phyloP scores from a whole-genome alignment of 306 rosid species.

The Fagus crenata region DNA sequence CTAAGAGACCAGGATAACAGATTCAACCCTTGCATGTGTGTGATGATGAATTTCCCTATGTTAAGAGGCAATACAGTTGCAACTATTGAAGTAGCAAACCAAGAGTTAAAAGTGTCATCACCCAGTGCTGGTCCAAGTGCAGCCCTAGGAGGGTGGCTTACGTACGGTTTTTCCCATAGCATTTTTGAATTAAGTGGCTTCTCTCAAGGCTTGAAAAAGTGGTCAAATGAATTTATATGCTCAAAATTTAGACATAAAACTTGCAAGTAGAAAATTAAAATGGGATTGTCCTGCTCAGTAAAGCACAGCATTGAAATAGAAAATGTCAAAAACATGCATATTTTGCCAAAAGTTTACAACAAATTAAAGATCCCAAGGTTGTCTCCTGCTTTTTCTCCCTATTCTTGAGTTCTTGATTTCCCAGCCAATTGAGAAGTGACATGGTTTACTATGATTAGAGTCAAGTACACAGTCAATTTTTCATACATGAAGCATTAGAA shows the following conservation, averaged over 20 bases:
- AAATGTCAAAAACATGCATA: too few relatives aligned
- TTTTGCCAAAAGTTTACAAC: neutral
- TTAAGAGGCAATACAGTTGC: neutral
- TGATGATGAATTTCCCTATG: too few relatives aligned
- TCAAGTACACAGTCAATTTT: neutral
- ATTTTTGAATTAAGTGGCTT: neutral
- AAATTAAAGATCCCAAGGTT: neutral
- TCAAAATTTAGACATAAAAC: neutral
- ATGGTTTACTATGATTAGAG: neutral
- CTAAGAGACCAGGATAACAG: too few relatives aligned
- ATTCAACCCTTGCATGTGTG: too few relatives aligned
- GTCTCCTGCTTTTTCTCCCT: neutral
- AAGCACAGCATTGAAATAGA: too few relatives aligned
- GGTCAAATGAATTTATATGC: constrained; percentile 3
- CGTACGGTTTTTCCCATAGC: neutral
- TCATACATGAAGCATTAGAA: neutral
- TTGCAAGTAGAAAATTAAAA: neutral
- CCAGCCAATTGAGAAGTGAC: neutral
- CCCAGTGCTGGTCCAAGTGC: neutral
- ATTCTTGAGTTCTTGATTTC: too few relatives aligned
- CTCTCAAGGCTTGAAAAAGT: neutral
- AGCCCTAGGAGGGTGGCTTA: neutral
- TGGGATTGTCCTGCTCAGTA: too few relatives aligned
- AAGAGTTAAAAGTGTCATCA: neutral
- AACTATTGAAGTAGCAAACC: neutral